A percentile compares a stretch with the other conserved stretches of the same genome.
phyloP scores from a whole-genome alignment of 2,329 filamentous ascomycete species.

The Dryadomyces sulphureus region DNA sequence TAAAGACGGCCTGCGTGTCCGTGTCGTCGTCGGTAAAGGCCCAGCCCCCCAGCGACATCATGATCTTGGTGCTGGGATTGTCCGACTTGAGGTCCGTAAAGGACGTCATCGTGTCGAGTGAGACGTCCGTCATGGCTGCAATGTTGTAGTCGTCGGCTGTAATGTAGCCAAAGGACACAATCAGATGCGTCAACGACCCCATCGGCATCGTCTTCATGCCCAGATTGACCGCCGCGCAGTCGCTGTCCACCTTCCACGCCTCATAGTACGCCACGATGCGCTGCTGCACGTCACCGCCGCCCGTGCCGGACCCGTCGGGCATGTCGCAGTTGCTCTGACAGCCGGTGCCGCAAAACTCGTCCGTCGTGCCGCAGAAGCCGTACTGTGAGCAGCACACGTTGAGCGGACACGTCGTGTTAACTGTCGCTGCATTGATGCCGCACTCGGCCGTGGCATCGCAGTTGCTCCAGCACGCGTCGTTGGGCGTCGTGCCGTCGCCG shows the following conservation, averaged over 20 bases:
- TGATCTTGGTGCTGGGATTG: slow-evolving; percentile 16
- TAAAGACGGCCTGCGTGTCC: slow-evolving; percentile 10
- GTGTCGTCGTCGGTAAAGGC: slow-evolving; percentile 15
- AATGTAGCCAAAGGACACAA: slow-evolving; percentile 19
- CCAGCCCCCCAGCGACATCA: slow-evolving; percentile 27
- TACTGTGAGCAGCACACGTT: slow-evolving; percentile 21
- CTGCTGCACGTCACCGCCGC: not conserved
- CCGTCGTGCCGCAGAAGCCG: slow-evolving; percentile 19
- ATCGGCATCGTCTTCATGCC: slow-evolving; percentile 11
- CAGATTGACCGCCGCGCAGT: not conserved
- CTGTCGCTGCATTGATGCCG: not conserved
- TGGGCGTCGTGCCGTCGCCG: not conserved
- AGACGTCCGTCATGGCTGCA: slow-evolving; percentile 17
- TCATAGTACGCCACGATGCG: slow-evolving; percentile 15
- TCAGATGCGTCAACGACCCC: slow-evolving; percentile 18
- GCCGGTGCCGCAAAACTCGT: slow-evolving; percentile 13
- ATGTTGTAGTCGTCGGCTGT: no score
- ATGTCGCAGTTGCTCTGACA: not conserved
- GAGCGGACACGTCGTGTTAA: not conserved
- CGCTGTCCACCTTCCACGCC: slow-evolving; percentile 11
- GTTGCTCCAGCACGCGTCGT: not conserved
- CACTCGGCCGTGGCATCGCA: slow-evolving; percentile 5
- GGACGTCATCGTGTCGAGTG: slow-evolving; percentile 5
- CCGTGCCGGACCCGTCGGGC: not conserved
- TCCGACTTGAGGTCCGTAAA: slow-evolving; percentile 17